Conservation (phyloP, 441 rosid genomes). For the Codiaeum variegatum region DNA sequence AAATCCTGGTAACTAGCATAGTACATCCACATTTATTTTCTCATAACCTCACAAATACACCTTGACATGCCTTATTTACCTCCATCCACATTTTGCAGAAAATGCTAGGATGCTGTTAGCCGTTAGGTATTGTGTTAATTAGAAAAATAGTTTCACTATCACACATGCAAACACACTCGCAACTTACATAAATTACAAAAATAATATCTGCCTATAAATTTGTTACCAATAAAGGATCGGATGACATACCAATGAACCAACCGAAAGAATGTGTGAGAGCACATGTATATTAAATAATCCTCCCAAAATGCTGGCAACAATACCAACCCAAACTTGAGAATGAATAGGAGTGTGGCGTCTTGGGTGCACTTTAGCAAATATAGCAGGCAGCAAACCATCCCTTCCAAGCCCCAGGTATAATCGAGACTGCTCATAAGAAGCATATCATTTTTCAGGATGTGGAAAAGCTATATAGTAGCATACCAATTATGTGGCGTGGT, state of each 20-base stretch:
- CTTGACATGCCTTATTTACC: background rate
- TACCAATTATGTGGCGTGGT: slow-evolving; percentile 8
- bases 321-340: slow-evolving; percentile 95
- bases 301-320: slow-evolving; percentile 68
- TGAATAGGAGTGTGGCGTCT: slow-evolving; percentile 77
- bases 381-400: slow-evolving; percentile 36
- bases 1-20: slow-evolving; percentile 3
- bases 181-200: background rate
- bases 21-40: background rate
- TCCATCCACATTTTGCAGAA: slow-evolving; percentile 1
- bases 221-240: slow-evolving; percentile 3
- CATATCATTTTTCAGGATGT: slow-evolving; percentile 20
- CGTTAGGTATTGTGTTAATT: background rate
- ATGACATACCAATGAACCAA: slow-evolving; percentile 80
- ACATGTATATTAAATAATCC: slow-evolving; percentile 80
- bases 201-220: background rate
- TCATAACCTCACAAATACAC: background rate
- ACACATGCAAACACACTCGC: no score
- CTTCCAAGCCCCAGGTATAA: slow-evolving; percentile 46
- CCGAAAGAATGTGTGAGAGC: slow-evolving; percentile 94
- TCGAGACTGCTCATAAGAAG: slow-evolving; percentile 67
- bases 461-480: slow-evolving; percentile 16
- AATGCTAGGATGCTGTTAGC: background rate
- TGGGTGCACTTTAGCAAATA: slow-evolving; percentile 54
- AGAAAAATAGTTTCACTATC: background rate